Evolutionary conservation across 352 stramenopile genomes (phyloP).

Genomic region (Globisporangium lucens): DNA sequence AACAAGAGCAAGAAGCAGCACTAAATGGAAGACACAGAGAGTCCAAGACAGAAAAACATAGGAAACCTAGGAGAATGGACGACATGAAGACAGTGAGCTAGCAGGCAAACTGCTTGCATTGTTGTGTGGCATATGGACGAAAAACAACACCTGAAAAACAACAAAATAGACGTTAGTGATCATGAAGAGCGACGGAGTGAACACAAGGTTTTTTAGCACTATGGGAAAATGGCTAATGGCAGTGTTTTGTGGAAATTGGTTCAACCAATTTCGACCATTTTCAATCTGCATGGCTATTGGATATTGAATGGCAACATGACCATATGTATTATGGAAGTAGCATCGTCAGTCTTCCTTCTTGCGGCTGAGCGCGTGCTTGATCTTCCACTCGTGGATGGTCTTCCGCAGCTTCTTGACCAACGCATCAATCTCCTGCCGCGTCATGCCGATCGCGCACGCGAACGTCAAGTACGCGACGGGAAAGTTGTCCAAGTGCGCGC

Average conservation of each 20-base stretch:
- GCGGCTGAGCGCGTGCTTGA: conserved; percentile 29
- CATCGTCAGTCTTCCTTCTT: conserved; percentile 5
- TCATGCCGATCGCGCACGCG: conserved; percentile 95
- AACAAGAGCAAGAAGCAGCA: conserved; percentile 73
- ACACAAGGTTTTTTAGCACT: no score
- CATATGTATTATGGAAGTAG: conserved; percentile 5
- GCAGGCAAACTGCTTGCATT: neutral
- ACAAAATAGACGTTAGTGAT: conserved; percentile 15
- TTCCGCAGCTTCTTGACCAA: conserved; percentile 92
- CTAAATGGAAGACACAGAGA: neutral
- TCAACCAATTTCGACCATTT: conserved; percentile 6
- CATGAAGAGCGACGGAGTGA: neutral
- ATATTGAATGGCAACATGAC: neutral
- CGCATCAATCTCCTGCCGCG: conserved; percentile 87
- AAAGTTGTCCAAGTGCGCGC: conserved; percentile 88
- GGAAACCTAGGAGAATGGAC: neutral
- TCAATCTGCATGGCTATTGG: neutral
- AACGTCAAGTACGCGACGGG: conserved; percentile 94
- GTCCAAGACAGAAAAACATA: neutral
- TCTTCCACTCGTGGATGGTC: conserved; percentile 84
- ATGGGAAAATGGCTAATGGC: neutral
- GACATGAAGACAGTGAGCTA: neutral
- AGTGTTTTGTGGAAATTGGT: neutral
- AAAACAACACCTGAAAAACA: conserved; percentile 1
- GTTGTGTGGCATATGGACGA: conserved; percentile 10